Evolutionary conservation across 345 rosid species (phyloP).

Genomic region (Alliaria petiolata): DNA sequence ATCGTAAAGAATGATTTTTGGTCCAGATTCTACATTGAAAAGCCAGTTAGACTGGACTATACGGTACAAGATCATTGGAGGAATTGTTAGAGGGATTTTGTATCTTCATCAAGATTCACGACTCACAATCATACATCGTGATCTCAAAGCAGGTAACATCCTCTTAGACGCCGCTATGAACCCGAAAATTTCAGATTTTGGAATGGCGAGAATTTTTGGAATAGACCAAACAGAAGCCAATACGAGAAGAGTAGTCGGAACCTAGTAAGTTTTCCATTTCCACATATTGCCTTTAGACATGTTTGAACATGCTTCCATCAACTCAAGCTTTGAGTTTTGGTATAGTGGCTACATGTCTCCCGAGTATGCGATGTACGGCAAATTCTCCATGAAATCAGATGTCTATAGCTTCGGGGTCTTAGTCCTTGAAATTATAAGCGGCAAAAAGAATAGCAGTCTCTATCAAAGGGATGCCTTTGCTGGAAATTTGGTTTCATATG

Average conservation of each 20-base stretch:
- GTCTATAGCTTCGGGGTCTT: constrained; percentile 29
- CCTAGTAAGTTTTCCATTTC: constrained; percentile 37
- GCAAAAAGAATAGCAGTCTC: constrained; percentile 13
- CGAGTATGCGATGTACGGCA: constrained; percentile 28
- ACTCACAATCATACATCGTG: constrained; percentile 38
- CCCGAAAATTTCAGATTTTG: constrained; percentile 46
- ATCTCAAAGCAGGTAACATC: constrained; percentile 39
- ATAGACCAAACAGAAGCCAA: constrained; percentile 35
- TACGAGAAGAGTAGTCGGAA: constrained; percentile 40
- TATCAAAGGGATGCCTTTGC: background rate
- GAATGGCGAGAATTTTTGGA: constrained; percentile 41
- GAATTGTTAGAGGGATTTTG: constrained; percentile 39
- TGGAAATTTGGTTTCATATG: constrained; percentile 26
- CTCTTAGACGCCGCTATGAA: constrained; percentile 40
- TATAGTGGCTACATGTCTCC: constrained; percentile 31
- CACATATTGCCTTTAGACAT: background rate
- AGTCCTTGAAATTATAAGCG: constrained; percentile 26
- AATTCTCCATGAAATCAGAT: constrained; percentile 33
- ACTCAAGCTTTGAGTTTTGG: background rate
- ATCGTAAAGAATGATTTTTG: too few relatives aligned
- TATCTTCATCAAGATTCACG: constrained; percentile 48
- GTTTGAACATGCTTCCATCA: background rate
- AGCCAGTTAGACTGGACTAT: constrained; percentile 31
- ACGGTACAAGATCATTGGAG: constrained; percentile 35
- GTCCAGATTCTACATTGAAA: constrained; percentile 21